Evolutionary conservation across 805 yeast species (phyloP).

Genomic region (Scheffersomyces coipomensis): DNA sequence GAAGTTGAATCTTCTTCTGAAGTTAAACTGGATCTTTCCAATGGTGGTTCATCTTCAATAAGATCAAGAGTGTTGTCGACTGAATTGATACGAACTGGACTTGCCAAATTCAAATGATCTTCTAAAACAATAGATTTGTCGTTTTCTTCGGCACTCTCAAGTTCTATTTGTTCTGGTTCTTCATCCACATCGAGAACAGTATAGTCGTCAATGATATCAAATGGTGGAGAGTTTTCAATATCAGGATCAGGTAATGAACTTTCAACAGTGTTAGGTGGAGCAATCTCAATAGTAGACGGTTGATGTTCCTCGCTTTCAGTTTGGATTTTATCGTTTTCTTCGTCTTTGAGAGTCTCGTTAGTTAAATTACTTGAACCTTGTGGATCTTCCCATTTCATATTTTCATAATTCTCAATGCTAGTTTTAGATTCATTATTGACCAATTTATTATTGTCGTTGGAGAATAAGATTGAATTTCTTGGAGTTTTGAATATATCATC

Average conservation of each 20-base stretch:
- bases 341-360: neutral
- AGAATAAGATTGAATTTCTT: neutral
- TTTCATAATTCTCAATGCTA: no score
- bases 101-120: neutral
- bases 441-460: neutral
- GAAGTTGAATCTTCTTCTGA: neutral
- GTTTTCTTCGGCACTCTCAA: no score
- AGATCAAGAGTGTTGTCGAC: no score
- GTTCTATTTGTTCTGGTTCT: no score
- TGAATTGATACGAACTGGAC: neutral
- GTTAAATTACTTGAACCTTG: neutral
- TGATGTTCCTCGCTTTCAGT: neutral
- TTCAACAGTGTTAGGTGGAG: neutral
- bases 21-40: neutral
- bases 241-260: conserved; percentile 7
- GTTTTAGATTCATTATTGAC: no score
- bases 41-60: neutral
- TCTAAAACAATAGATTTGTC: no score
- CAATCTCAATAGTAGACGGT: neutral
- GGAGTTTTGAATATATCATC: neutral
- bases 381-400: neutral
- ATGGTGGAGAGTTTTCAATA: conserved; percentile 5
- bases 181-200: neutral
- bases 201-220: conserved; percentile 2
- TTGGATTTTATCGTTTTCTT: no score